These are phyloP conservation scores for Penicillium brasilianum DNA, from an alignment of 2,329 filamentous ascomycete genomes.

Conservation along the genomic window DNA sequence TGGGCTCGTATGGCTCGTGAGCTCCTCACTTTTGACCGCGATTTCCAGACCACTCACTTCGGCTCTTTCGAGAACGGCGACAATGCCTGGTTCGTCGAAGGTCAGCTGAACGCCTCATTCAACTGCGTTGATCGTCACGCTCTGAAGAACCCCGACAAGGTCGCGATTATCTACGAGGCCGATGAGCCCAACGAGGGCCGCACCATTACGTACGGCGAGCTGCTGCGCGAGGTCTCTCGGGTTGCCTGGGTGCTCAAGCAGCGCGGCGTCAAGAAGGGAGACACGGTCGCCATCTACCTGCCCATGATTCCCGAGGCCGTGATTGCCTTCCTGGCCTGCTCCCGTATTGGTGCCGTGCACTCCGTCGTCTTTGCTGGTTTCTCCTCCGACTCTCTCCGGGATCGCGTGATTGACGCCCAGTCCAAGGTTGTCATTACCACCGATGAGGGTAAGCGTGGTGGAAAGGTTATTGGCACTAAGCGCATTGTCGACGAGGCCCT, in stretches of 20 bases:
- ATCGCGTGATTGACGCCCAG: constrained; percentile 88
- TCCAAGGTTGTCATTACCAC: constrained; percentile 95
- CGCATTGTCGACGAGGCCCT: constrained; percentile 98
- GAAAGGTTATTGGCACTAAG: constrained; percentile 97
- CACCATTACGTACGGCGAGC: constrained; percentile 88
- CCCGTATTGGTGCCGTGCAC: constrained; percentile 92
- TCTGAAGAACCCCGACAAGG: constrained; percentile 88
- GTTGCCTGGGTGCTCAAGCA: constrained; percentile 87
- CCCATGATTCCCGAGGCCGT: constrained; percentile 98
- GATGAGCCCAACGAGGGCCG: constrained; percentile 88
- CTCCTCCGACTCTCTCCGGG: constrained; percentile 92
- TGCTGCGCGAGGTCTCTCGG: constrained; percentile 87
- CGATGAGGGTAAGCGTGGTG: constrained; percentile 96
- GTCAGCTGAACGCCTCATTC: constrained; percentile 91
- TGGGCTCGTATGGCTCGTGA: constrained; percentile 87
- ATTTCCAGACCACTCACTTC: constrained; percentile 86
- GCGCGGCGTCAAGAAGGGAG: constrained; percentile 95
- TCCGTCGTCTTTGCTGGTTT: constrained; percentile 98
- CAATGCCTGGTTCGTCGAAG: constrained; percentile 92
- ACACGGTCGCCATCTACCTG: constrained; percentile 95
- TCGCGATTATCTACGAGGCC: constrained; percentile 98
- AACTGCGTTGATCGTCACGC: constrained; percentile 98
- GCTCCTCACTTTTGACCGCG: constrained; percentile 84
- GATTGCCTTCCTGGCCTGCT: constrained; percentile 86
- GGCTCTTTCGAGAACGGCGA: constrained; percentile 81